Conservation (phyloP, 2,329 filamentous ascomycete species). For the Hyphodiscus sp. region DNA sequence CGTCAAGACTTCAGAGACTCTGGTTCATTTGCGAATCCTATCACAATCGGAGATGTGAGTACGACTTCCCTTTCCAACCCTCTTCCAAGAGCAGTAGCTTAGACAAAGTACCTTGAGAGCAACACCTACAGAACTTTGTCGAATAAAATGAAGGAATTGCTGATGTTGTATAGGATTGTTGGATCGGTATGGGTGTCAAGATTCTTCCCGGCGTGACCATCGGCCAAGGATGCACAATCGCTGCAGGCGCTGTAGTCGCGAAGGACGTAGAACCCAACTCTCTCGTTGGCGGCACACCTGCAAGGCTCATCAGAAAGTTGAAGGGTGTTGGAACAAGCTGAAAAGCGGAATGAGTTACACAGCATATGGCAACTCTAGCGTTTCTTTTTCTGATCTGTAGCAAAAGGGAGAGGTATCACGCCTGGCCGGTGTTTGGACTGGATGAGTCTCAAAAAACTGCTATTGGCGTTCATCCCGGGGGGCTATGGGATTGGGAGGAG, state of each 20-base stretch:
- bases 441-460: no score
- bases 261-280: conserved; percentile 15
- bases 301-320: conserved; percentile 11
- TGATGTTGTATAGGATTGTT: conserved; percentile 36
- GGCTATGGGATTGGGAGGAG: no score
- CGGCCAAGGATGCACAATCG: conserved; percentile 45
- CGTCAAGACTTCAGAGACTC: conserved; percentile 44
- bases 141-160: no score
- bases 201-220: conserved; percentile 48
- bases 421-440: no score
- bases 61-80: no score
- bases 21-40: conserved; percentile 40
- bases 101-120: no score
- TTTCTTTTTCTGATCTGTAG: no score
- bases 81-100: no score
- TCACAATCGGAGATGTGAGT: conserved; percentile 38
- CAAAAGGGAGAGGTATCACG: no score
- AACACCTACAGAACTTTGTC: no score
- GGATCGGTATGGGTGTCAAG: conserved; percentile 44
- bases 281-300: conserved; percentile 19
- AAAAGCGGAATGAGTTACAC: neutral
- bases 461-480: no score
- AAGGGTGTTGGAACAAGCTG: neutral
- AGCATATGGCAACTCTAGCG: neutral
- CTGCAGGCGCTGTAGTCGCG: conserved; percentile 46